These are phyloP conservation scores for Metschnikowia baotianmanensis DNA, from an alignment of 805 yeast species.

Conservation along the genomic window DNA sequence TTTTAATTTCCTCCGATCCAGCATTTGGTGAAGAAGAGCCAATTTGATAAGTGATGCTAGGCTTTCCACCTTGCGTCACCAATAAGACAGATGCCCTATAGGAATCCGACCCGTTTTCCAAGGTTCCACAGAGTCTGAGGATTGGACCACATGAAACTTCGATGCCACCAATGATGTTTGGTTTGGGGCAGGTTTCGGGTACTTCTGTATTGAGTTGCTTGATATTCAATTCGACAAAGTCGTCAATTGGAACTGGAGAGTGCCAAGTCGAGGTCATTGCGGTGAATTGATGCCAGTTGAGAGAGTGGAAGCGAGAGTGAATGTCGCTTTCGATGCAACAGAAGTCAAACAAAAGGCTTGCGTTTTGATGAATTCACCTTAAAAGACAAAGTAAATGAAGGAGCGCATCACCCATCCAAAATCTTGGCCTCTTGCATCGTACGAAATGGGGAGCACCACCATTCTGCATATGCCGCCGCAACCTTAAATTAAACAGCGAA, in stretches of 20 bases:
- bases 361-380: too few species aligned
- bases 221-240: constrained; percentile 28
- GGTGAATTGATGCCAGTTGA: neutral
- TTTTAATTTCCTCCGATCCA: constrained; percentile 5
- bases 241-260: constrained; percentile 28
- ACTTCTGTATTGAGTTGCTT: constrained; percentile 20
- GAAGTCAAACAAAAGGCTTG: too few species aligned
- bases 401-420: too few species aligned
- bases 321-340: too few species aligned
- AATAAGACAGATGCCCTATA: constrained; percentile 72
- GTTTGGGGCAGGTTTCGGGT: constrained; percentile 31
- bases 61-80: constrained; percentile 50
- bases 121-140: constrained; percentile 62
- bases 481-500: too few species aligned
- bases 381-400: too few species aligned
- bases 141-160: constrained; percentile 75
- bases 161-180: constrained; percentile 28
- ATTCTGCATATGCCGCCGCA: too few species aligned
- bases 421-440: too few species aligned
- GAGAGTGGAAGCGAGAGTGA: too few species aligned
- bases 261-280: constrained; percentile 19
- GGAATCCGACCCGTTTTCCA: constrained; percentile 44
- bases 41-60: constrained; percentile 31
- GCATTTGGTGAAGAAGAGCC: constrained; percentile 31
- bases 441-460: too few species aligned